A percentile compares a stretch with the other conserved stretches of the same genome.
These are phyloP conservation scores for Venturia carpophila DNA, from an alignment of 2,329 filamentous ascomycete species.

Conservation along the genomic window DNA sequence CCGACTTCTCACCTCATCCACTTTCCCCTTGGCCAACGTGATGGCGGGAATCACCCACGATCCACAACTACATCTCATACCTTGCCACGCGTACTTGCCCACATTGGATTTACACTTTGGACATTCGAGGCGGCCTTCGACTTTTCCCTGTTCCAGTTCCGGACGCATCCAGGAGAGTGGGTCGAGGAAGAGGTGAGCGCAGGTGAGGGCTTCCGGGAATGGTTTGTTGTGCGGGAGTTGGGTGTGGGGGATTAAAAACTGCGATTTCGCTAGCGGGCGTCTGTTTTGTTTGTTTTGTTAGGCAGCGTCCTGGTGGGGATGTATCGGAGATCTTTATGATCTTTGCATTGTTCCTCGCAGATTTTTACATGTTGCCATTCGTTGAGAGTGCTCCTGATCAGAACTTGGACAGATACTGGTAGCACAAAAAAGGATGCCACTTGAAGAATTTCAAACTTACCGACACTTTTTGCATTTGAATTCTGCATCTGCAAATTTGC, in stretches of 20 bases:
- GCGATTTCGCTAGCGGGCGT: conserved; percentile 53
- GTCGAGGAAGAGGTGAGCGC: conserved; percentile 84
- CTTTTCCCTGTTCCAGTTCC: conserved; percentile 69
- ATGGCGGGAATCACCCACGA: conserved; percentile 89
- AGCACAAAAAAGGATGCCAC: background rate
- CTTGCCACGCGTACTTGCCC: conserved; percentile 94
- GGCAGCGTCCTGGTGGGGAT: background rate
- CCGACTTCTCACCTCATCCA: conserved; percentile 56
- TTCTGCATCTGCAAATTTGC: conserved; percentile 42
- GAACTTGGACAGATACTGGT: background rate
- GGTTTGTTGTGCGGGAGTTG: conserved; percentile 19
- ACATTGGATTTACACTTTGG: conserved; percentile 79
- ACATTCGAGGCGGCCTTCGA: conserved; percentile 79
- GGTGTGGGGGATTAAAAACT: conserved; percentile 60
- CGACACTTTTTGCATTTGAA: conserved; percentile 90
- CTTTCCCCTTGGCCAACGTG: conserved; percentile 70
- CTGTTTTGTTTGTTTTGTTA: conserved; percentile 30
- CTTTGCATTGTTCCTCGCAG: no score
- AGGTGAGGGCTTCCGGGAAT: conserved; percentile 34
- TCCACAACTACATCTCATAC: conserved; percentile 83
- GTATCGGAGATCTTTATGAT: no score
- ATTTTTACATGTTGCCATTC: no score
- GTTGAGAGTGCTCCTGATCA: background rate
- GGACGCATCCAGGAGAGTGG: conserved; percentile 91
- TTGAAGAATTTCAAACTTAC: conserved; percentile 34